Percentiles rank a stretch among this genome's conserved stretches.
Evolutionary conservation across 768 basidiomycete species (phyloP).

Genomic region (Cubamyces lactineus): DNA sequence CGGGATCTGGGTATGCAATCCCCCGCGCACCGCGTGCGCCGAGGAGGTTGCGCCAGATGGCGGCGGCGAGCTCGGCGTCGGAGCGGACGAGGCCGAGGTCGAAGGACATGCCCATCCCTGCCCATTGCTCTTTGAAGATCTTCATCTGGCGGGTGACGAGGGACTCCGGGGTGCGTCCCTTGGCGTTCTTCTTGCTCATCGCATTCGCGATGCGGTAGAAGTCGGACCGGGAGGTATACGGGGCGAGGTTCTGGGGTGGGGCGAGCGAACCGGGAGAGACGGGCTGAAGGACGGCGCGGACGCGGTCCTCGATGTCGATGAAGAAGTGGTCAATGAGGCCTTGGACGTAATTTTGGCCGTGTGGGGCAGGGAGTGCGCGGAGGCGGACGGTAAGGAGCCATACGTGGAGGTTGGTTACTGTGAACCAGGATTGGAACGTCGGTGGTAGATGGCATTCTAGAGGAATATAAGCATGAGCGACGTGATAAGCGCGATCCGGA

Average conservation of each 20-base stretch:
- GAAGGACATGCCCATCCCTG: conserved; percentile 76
- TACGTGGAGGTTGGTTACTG: conserved; percentile 87
- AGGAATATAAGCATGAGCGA: neutral
- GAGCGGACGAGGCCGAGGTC: conserved; percentile 76
- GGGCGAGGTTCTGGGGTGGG: conserved; percentile 31
- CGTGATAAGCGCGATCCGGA: too few species aligned
- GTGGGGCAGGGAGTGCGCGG: conserved; percentile 72
- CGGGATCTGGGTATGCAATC: conserved; percentile 44
- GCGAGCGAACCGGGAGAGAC: conserved; percentile 21
- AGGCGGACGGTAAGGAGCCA: conserved; percentile 90
- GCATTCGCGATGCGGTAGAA: conserved; percentile 31
- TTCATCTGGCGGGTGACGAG: conserved; percentile 88
- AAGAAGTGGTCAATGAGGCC: conserved; percentile 94
- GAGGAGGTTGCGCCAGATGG: conserved; percentile 91
- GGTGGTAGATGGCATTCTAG: conserved; percentile 84
- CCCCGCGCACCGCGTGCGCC: conserved; percentile 82
- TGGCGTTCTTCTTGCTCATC: conserved; percentile 3
- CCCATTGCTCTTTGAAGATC: conserved; percentile 90
- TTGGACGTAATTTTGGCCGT: conserved; percentile 74
- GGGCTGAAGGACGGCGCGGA: conserved; percentile 64
- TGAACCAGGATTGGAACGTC: conserved; percentile 98
- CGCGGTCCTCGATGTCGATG: conserved; percentile 88
- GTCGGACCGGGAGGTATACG: conserved; percentile 33
- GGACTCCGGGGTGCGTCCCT: conserved; percentile 67
- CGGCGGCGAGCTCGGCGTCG: conserved; percentile 83